Evolutionary conservation across 768 basidiomycete species (phyloP).

Genomic region (Tubosaeta sp.): DNA sequence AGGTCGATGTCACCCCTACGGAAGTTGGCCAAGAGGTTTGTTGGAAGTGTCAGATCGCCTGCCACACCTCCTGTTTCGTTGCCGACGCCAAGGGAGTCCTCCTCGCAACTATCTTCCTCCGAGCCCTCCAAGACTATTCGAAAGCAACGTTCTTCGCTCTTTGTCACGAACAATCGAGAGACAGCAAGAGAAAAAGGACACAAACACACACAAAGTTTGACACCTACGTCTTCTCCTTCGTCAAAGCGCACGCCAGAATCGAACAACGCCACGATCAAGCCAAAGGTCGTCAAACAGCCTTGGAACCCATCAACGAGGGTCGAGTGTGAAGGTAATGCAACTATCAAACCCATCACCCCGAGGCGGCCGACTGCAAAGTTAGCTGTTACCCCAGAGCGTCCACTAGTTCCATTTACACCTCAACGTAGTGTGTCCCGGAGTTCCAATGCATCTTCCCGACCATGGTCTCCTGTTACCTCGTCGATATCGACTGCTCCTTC

Average conservation of each 20-base stretch:
- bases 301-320: slow-evolving; percentile 86
- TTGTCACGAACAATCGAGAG: slow-evolving; percentile 43
- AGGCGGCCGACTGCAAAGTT: slow-evolving; percentile 48
- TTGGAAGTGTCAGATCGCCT: slow-evolving; percentile 41
- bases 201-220: slow-evolving; percentile 67
- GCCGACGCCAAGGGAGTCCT: slow-evolving; percentile 39
- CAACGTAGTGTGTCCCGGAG: slow-evolving; percentile 66
- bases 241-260: slow-evolving; percentile 33
- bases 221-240: slow-evolving; percentile 63
- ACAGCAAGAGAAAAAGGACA: slow-evolving; percentile 58
- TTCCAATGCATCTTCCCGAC: slow-evolving; percentile 74
- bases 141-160: slow-evolving; percentile 62
- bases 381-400: slow-evolving; percentile 37
- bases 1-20: slow-evolving; percentile 78
- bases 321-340: slow-evolving; percentile 46
- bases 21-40: slow-evolving; percentile 70
- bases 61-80: slow-evolving; percentile 43
- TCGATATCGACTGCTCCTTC: slow-evolving; percentile 69
- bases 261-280: slow-evolving; percentile 40
- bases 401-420: slow-evolving; percentile 47
- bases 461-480: slow-evolving; percentile 74
- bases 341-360: slow-evolving; percentile 46
- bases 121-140: slow-evolving; percentile 48
- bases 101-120: slow-evolving; percentile 44
- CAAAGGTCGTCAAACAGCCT: slow-evolving; percentile 40